A percentile compares a stretch with the other conserved stretches of the same genome.
Conservation (phyloP, 805 yeast genomes). For the Metschnikowia rubicola region DNA sequence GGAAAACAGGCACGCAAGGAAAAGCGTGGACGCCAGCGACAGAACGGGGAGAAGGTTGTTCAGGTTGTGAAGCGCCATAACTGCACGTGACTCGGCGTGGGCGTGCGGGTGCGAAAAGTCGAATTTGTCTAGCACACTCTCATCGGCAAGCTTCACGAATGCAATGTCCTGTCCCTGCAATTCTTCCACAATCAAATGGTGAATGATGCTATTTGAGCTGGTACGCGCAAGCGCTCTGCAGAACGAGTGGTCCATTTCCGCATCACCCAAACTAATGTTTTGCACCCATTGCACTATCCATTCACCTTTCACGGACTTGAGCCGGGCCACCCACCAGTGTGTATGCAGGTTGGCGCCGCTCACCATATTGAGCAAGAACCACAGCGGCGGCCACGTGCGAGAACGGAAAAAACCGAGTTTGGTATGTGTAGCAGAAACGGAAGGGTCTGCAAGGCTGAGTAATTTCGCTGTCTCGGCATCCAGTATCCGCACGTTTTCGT, state of each 20-base stretch:
- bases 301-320: conserved; percentile 47
- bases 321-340: conserved; percentile 53
- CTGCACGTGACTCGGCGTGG: conserved; percentile 5
- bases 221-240: conserved; percentile 38
- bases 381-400: conserved; percentile 54
- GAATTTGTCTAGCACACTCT: neutral
- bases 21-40: conserved; percentile 32
- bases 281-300: conserved; percentile 56
- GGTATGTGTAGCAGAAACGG: conserved; percentile 18
- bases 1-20: conserved; percentile 28
- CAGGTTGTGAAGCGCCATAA: conserved; percentile 20
- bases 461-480: conserved; percentile 46
- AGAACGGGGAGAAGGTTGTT: conserved; percentile 29
- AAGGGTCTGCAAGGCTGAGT: conserved; percentile 27
- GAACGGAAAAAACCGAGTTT: conserved; percentile 42
- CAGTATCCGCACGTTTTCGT: conserved; percentile 49
- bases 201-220: conserved; percentile 47
- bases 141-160: conserved; percentile 20
- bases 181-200: conserved; percentile 53
- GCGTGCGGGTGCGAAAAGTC: conserved; percentile 1
- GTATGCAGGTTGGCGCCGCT: conserved; percentile 35
- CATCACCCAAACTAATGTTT: conserved; percentile 19
- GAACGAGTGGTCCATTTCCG: conserved; percentile 28
- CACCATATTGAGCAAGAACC: conserved; percentile 47
- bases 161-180: conserved; percentile 38